Percentiles rank a stretch among this genome's conserved stretches.
phyloP scores from a whole-genome alignment of 108 stramenopile species.

The Cyclostephanos tholiformis region DNA sequence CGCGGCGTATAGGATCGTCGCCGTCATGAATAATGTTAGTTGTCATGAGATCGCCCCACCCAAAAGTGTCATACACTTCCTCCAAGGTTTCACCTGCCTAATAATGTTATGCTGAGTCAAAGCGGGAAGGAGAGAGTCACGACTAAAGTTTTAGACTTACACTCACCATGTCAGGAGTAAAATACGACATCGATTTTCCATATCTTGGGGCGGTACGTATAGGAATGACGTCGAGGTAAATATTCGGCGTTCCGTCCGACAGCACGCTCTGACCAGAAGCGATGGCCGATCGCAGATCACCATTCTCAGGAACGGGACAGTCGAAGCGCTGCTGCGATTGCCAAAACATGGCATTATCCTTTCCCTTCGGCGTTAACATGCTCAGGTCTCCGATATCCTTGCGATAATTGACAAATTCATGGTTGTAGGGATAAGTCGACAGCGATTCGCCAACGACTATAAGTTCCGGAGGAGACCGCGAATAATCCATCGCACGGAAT shows the following conservation, averaged over 20 bases:
- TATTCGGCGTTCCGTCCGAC: slow-evolving; percentile 34
- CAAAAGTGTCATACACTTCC: slow-evolving; percentile 21
- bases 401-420: slow-evolving; percentile 71
- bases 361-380: slow-evolving; percentile 60
- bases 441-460: slow-evolving; percentile 59
- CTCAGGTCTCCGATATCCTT: slow-evolving; percentile 43
- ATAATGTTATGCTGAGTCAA: background rate
- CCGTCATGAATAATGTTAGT: slow-evolving; percentile 30
- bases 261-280: slow-evolving; percentile 40
- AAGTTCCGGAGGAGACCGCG: slow-evolving; percentile 18
- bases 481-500: slow-evolving; percentile 53
- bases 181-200: slow-evolving; percentile 46
- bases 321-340: slow-evolving; percentile 56
- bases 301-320: slow-evolving; percentile 71
- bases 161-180: slow-evolving; percentile 41
- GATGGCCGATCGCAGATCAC: slow-evolving; percentile 40
- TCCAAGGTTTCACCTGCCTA: slow-evolving; percentile 36
- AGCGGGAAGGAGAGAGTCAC: background rate
- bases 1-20: slow-evolving; percentile 3
- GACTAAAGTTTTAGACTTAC: background rate
- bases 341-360: slow-evolving; percentile 63
- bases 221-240: slow-evolving; percentile 75
- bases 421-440: slow-evolving; percentile 65
- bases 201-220: slow-evolving; percentile 70
- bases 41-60: slow-evolving; percentile 29